A percentile compares a stretch with the other conserved stretches of the same genome.
These are phyloP conservation scores for Lotus japonicus DNA, from an alignment of 306 rosid species.

Conservation along the genomic window DNA sequence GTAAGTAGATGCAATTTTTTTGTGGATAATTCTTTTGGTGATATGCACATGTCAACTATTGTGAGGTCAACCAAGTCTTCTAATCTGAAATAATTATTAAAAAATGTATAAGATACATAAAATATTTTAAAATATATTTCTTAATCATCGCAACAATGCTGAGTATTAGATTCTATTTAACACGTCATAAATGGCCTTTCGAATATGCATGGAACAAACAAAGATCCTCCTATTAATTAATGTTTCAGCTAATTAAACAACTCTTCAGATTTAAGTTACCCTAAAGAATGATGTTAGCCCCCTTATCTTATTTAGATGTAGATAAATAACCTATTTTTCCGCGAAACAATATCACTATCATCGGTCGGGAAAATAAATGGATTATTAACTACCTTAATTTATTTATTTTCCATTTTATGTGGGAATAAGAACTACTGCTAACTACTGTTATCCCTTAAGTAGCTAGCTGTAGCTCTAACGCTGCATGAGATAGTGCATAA, in stretches of 20 bases:
- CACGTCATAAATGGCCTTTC: neutral
- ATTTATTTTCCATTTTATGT: neutral
- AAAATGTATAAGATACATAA: neutral
- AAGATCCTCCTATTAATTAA: neutral
- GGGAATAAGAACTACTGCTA: neutral
- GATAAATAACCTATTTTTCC: slow-evolving; percentile 3
- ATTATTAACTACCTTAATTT: neutral
- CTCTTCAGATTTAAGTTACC: neutral
- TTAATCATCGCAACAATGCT: neutral
- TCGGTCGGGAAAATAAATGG: too few relatives aligned
- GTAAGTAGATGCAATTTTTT: too few relatives aligned
- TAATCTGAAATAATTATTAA: neutral
- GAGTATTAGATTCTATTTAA: neutral
- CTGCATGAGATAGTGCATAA: too few relatives aligned
- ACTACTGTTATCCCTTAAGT: too few relatives aligned
- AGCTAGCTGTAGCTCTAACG: too few relatives aligned
- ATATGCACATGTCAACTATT: neutral
- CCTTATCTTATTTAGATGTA: neutral
- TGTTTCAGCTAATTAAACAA: neutral
- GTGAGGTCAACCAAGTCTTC: neutral
- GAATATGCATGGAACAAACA: neutral
- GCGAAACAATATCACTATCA: neutral
- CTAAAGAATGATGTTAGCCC: neutral
- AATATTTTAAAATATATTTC: neutral
- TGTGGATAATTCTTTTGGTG: too few relatives aligned